These are phyloP conservation scores for Phytophthora rubi DNA, from an alignment of 352 stramenopile species.

Conservation along the genomic window DNA sequence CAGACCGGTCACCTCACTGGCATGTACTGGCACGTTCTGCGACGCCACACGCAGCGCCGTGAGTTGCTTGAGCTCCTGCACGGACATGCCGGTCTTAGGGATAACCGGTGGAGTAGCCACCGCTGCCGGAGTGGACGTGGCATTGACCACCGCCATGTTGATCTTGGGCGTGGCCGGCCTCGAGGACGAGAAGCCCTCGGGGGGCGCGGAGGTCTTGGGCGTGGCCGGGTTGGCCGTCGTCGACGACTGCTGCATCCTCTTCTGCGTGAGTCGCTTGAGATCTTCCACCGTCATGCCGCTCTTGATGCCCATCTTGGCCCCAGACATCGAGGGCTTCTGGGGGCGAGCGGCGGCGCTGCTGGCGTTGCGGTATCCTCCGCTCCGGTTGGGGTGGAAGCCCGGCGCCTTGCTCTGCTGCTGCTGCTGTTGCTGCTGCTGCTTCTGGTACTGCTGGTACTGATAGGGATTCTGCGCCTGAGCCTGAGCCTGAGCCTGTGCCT, in stretches of 20 bases:
- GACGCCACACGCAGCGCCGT: slow-evolving; percentile 80
- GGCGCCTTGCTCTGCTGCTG: slow-evolving; percentile 37
- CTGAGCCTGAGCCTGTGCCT: slow-evolving; percentile 41
- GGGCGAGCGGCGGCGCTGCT: slow-evolving; percentile 1
- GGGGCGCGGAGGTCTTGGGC: slow-evolving; percentile 26
- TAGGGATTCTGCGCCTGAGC: slow-evolving; percentile 42
- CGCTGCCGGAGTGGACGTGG: slow-evolving; percentile 33
- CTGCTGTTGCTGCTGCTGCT: slow-evolving; percentile 32
- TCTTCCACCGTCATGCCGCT: slow-evolving; percentile 91
- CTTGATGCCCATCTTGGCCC: slow-evolving; percentile 87
- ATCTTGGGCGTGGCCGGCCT: slow-evolving; percentile 67
- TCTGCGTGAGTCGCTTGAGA: slow-evolving; percentile 85
- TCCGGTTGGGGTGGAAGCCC: slow-evolving; percentile 34
- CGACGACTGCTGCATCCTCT: slow-evolving; percentile 76
- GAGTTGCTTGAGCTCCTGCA: slow-evolving; percentile 88
- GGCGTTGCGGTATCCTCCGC: slow-evolving; percentile 33
- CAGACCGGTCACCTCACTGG: slow-evolving; percentile 71
- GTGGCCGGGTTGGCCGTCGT: slow-evolving; percentile 44
- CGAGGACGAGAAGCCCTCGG: slow-evolving; percentile 31
- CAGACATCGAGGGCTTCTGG: slow-evolving; percentile 45
- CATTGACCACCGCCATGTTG: slow-evolving; percentile 63
- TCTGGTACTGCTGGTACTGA: slow-evolving; percentile 50
- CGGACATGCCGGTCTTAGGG: slow-evolving; percentile 85
- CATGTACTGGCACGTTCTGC: slow-evolving; percentile 65
- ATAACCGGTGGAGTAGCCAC: slow-evolving; percentile 47